Base-by-base conservation (phyloP, 148 eudicot genomes). In the Camellia japonica region DNA sequence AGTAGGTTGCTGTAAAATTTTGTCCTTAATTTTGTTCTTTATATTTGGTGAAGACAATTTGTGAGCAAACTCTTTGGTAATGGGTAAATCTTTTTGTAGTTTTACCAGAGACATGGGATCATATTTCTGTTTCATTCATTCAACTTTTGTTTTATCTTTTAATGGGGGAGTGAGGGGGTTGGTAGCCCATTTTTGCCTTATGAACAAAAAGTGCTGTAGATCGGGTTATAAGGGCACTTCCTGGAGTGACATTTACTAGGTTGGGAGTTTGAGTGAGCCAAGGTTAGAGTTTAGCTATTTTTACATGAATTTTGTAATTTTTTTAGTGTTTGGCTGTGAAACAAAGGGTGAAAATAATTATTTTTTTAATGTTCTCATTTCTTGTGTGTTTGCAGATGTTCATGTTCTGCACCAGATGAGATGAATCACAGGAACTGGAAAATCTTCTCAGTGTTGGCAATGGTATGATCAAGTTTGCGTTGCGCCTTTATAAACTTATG, bases 381-480 rank as follows among this genome's bases (percentile, higher is more conserved):
- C 3, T 65, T 58, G 23, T 61, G 62, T 76, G 62, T 19, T 82
- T 82, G 13, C 84, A 93, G 99, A 90, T 89, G 88, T 83, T 89
- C 90, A 9, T 96, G 99, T 82, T 82, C 89, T 78, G 88, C 89
- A 77, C 90, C 87, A 73, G 95, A 86, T 68, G 99, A 93, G 82
- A 81, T 81, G 64, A 81, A 70, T 79, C 89, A 15, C 87, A 84
- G 82, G 92, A 93, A 71, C 86, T 92, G 83, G 94, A 89, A 65
- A 77, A 68, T 65, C 77, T 81, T 41, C 79, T 85, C 66, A 80
- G 79, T 81, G 68, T 51, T 66, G 86, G 77, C 85, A 92, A 86
- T 81, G 97, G 97, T 93, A 84, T 83, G 85, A 56, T 68, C 65
- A 70, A 73, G 73, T 4, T 19, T 66, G 63, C 15, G 16, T 51